Evolutionary conservation across 768 basidiomycete species (phyloP), one percentile per base, ranked within the genome.

Genomic region (Sistotremastrum suecicum): DNA sequence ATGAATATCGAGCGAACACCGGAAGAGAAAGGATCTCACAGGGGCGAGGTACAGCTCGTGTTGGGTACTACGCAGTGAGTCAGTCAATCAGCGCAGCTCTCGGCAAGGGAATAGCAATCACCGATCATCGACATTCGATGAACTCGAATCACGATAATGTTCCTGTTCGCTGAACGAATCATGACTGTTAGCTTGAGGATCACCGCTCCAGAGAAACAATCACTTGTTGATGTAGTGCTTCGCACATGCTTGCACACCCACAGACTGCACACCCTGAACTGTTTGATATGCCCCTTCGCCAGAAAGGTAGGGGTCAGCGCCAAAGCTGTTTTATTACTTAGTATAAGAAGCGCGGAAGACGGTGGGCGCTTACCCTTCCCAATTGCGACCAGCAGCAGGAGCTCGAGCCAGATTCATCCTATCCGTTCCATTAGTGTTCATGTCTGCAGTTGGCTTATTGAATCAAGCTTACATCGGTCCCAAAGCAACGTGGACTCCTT

Each of bases 11-110:
- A 20, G 20, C 20, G 20, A 20, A 20, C 20, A 20, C 20, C 2
- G 20, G 20, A 20, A 20, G 20, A 20, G 20, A 20, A 20, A 34
- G 33, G 31, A 29, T 48, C 65, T 45, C 53, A 70, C 68, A 5
- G 76, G 77, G 33, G 69, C 66, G 0, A 67, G 65, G 42, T 78
- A 78, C 3, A 78, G 63, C 56, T 78, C 76, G 44, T 78, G 76
- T 58, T 75, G 35, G 29, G 34, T 37, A n/a, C 44, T 45, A 37
- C 29, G 39, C 9, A 43, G 10, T 7, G 35, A 32, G 7, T n/a
- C 32, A 12, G 10, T 12, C 10, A 10, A 38, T 38, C 12, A 38
- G 37, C 10, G 37, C 37, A 10, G 34, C 42, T 51, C 30, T 29
- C 48, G 34, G 29, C 31, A 34, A 48, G 7, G 7, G 28, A 3